These are phyloP conservation scores for Xeromyces bisporus DNA, from an alignment of 495 filamentous ascomycete genomes.

Conservation along the genomic window DNA sequence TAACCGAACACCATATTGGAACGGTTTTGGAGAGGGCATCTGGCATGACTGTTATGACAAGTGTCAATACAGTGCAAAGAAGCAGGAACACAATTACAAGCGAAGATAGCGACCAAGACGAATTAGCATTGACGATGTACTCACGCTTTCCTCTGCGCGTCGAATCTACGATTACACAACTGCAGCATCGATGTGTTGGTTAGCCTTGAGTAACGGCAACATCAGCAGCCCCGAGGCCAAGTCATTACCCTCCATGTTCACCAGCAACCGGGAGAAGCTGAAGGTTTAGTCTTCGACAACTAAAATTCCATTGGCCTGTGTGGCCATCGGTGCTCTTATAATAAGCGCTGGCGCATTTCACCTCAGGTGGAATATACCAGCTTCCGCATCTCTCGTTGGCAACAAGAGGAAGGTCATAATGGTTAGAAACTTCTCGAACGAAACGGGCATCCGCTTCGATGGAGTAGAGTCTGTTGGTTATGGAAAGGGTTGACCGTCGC, in stretches of 20 bases:
- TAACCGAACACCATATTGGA: conserved; percentile 77
- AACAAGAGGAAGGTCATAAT: conserved; percentile 55
- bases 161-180: conserved; percentile 89
- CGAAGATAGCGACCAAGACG: conserved; percentile 1
- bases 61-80: conserved; percentile 4
- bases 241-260: conserved; percentile 43
- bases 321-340: conserved; percentile 99
- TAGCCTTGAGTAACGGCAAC: neutral
- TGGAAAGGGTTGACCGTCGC: conserved; percentile 56
- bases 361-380: conserved; percentile 69
- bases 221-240: neutral
- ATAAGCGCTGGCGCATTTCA: conserved; percentile 59
- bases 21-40: conserved; percentile 88
- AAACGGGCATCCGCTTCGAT: conserved; percentile 54
- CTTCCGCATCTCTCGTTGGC: conserved; percentile 89
- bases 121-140: conserved; percentile 7
- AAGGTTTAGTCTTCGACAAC: conserved; percentile 65
- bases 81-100: conserved; percentile 2
- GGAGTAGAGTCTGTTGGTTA: conserved; percentile 61
- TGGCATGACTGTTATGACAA: conserved; percentile 38
- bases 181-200: conserved; percentile 15
- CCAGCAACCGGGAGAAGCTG: conserved; percentile 50
- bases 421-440: conserved; percentile 35
- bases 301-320: conserved; percentile 76
- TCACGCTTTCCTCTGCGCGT: conserved; percentile 75